Conservation (phyloP, 2,329 filamentous ascomycete species). For the Sporothrix sp. region DNA sequence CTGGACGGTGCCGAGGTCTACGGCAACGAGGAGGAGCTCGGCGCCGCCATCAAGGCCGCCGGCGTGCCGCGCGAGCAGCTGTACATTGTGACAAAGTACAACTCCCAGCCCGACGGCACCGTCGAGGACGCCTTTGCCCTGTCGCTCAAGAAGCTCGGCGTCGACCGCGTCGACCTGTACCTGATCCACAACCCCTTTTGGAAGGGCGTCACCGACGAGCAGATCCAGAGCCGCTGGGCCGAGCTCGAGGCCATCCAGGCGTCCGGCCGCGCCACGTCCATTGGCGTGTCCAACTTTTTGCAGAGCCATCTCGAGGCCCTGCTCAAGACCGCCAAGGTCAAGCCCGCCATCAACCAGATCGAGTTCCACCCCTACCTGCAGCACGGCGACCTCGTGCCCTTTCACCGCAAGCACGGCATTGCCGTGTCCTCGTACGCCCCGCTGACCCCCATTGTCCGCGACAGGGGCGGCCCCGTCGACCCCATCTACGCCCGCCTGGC, state of each 20-base stretch:
- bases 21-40: slow-evolving; percentile 59
- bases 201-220: slow-evolving; percentile 34
- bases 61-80: slow-evolving; percentile 57
- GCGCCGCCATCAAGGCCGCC: slow-evolving; percentile 57
- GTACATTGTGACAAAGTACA: slow-evolving; percentile 56
- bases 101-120: slow-evolving; percentile 27
- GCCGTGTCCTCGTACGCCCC: slow-evolving; percentile 46
- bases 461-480: slow-evolving; percentile 44
- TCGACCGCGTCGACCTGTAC: slow-evolving; percentile 66
- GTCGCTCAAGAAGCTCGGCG: slow-evolving; percentile 54
- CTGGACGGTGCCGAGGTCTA: slow-evolving; percentile 66
- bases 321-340: slow-evolving; percentile 48
- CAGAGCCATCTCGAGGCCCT: slow-evolving; percentile 45
- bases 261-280: slow-evolving; percentile 55
- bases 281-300: slow-evolving; percentile 70
- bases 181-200: slow-evolving; percentile 51
- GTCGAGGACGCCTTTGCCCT: slow-evolving; percentile 43
- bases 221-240: slow-evolving; percentile 51
- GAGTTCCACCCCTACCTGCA: slow-evolving; percentile 71
- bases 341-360: slow-evolving; percentile 69
- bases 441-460: slow-evolving; percentile 41
- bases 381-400: slow-evolving; percentile 48
- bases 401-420: slow-evolving; percentile 48
- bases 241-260: slow-evolving; percentile 56
- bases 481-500: slow-evolving; percentile 40